These are phyloP conservation scores for Aureobasidium sp. DNA, from an alignment of 2,329 filamentous ascomycete species.

Conservation along the genomic window DNA sequence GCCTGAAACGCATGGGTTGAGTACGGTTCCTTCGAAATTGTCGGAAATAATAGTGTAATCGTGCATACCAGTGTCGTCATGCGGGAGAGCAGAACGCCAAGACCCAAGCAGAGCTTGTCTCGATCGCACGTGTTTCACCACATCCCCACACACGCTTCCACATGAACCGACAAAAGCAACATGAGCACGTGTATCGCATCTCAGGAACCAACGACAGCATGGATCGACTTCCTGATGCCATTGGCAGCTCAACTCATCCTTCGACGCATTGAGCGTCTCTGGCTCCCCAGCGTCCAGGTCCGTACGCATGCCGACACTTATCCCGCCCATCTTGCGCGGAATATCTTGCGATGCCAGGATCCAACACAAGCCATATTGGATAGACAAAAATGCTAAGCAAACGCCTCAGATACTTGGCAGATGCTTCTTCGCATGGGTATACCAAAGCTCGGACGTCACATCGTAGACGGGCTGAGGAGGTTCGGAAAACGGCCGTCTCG, in stretches of 20 bases:
- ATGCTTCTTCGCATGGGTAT: neutral
- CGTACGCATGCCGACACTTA: neutral
- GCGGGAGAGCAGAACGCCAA: neutral
- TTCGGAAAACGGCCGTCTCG: neutral
- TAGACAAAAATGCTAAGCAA: neutral
- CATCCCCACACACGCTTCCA: no score
- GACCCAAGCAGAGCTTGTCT: constrained; percentile 1
- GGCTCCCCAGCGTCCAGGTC: neutral
- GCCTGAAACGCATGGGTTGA: neutral
- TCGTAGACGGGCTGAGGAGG: neutral
- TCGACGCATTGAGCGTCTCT: neutral
- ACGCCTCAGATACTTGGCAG: neutral
- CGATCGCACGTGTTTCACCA: neutral
- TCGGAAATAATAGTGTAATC: neutral
- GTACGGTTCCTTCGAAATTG: neutral
- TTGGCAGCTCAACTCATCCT: neutral
- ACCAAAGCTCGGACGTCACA: neutral
- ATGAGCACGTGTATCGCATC: neutral
- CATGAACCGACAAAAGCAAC: constrained; percentile 1
- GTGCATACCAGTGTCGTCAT: neutral
- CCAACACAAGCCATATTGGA: neutral
- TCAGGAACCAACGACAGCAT: neutral
- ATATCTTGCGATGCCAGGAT: neutral
- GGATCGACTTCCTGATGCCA: neutral
- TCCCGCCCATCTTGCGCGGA: neutral